Base-by-base conservation (phyloP, 2,329 filamentous ascomycete species). In the Diplocarpon rosae region DNA sequence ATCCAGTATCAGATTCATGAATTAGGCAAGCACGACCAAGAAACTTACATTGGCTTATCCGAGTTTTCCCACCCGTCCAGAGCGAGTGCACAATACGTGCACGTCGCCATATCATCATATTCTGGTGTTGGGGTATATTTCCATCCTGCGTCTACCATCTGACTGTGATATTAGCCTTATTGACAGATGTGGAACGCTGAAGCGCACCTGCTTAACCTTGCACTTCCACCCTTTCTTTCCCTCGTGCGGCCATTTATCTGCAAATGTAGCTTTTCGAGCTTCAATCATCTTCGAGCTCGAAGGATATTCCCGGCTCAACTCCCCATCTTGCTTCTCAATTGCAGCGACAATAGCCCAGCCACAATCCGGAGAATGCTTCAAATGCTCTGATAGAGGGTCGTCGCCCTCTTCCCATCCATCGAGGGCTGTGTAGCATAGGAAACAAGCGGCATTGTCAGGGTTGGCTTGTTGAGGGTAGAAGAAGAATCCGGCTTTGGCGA, bases 1-100 rank as follows among this genome's bases (percentile, higher is more conserved):
- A 33, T 29, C 20, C 39, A 37, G 57, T 27, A 37, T 13, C 9
- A 35, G 37, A 59, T 4, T 17, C n/a, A 11, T 42, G 24, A n/a
- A 35, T 28, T 13, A 4, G 10, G 37, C 34, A 33, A 42, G 29
- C 32, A 44, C 37, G 33, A 30, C 20, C 15, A 10, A 34, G 24
- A 50, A 47, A 65, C 83, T 65, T 63, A 88, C 80, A 83, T 76
- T 49, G 92, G 92, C 60, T 94, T 86, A 62, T 98, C 92, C 47
- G 82, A 80, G 1, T 83, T 82, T 60, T 96, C 92, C 92, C 93
- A 98, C 6, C 88, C 88, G 63, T 96, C 90, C 10, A 98, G 73
- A 10, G 83, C 87, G 13, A 96, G 67, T 46, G 84, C 78, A 67
- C 92, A 98, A 65, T 96, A 95, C 24, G 85, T 75, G 62, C 92